Evolutionary conservation across 2,329 filamentous ascomycete genomes (phyloP).

Genomic region (Fusarium albidum): DNA sequence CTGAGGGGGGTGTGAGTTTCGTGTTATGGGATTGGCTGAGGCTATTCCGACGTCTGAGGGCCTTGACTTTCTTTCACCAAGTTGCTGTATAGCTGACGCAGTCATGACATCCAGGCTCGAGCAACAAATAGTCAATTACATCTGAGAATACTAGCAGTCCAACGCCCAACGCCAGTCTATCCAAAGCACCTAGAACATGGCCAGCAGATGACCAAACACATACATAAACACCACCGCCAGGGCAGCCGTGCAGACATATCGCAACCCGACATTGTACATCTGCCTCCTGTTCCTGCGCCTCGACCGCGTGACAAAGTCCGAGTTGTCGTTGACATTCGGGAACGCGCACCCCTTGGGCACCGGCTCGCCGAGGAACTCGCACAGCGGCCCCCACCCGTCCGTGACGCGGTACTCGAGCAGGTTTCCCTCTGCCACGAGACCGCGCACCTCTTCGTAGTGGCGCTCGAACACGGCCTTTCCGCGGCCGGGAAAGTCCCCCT

Average conservation of each 20-base stretch:
- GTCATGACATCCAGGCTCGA: too few relatives aligned
- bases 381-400: constrained; percentile 50
- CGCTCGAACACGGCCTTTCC: constrained; percentile 68
- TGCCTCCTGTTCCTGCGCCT: constrained; percentile 46
- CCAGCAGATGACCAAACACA: constrained; percentile 7
- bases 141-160: neutral
- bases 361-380: constrained; percentile 45
- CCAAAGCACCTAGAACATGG: constrained; percentile 19
- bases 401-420: constrained; percentile 37
- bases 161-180: too few relatives aligned
- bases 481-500: constrained; percentile 70
- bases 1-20: neutral
- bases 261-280: constrained; percentile 45
- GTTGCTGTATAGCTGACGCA: too few relatives aligned
- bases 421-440: constrained; percentile 38
- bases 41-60: neutral
- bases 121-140: neutral
- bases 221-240: constrained; percentile 23
- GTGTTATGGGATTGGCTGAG: constrained; percentile 6
- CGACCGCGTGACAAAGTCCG: constrained; percentile 45
- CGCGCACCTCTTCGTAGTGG: constrained; percentile 47
- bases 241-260: constrained; percentile 33
- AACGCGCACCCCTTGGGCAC: constrained; percentile 47
- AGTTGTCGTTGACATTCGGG: constrained; percentile 47
- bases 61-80: too few relatives aligned